Percentiles rank a stretch among this genome's conserved stretches.
These are phyloP conservation scores for Yarrowia alimentaria DNA, from an alignment of 805 yeast species.

Conservation along the genomic window DNA sequence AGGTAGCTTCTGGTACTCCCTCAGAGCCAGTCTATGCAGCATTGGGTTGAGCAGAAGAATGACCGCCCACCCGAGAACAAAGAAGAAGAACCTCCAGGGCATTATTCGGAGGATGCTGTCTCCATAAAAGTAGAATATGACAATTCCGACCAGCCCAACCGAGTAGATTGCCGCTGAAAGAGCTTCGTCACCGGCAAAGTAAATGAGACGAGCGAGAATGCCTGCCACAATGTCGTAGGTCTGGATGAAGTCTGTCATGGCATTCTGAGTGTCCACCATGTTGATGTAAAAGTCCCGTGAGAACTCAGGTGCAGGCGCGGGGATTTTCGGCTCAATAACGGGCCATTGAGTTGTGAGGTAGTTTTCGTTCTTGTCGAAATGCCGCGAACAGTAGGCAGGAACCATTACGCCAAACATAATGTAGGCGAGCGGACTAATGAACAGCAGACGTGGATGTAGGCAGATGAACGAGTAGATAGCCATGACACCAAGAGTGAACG, in stretches of 20 bases:
- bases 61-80: conserved; percentile 52
- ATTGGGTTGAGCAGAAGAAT: conserved; percentile 30
- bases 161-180: conserved; percentile 10
- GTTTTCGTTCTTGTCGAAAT: conserved; percentile 57
- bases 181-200: conserved; percentile 58
- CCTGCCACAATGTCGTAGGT: conserved; percentile 57
- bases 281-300: conserved; percentile 75
- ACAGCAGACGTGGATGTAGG: conserved; percentile 56
- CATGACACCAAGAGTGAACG: conserved; percentile 58
- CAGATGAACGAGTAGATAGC: conserved; percentile 49
- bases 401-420: conserved; percentile 57
- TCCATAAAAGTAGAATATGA: conserved; percentile 38
- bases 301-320: conserved; percentile 74
- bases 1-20: conserved; percentile 16
- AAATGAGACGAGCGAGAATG: conserved; percentile 55
- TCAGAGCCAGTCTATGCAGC: conserved; percentile 12
- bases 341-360: conserved; percentile 52
- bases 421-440: conserved; percentile 49
- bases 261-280: conserved; percentile 80
- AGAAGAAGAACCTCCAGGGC: conserved; percentile 43
- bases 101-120: conserved; percentile 36
- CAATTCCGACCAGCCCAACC: conserved; percentile 32
- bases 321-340: conserved; percentile 48
- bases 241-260: conserved; percentile 62
- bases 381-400: conserved; percentile 62